phyloP scores from a whole-genome alignment of 495 filamentous ascomycete genomes.

The Cercophora samala region DNA sequence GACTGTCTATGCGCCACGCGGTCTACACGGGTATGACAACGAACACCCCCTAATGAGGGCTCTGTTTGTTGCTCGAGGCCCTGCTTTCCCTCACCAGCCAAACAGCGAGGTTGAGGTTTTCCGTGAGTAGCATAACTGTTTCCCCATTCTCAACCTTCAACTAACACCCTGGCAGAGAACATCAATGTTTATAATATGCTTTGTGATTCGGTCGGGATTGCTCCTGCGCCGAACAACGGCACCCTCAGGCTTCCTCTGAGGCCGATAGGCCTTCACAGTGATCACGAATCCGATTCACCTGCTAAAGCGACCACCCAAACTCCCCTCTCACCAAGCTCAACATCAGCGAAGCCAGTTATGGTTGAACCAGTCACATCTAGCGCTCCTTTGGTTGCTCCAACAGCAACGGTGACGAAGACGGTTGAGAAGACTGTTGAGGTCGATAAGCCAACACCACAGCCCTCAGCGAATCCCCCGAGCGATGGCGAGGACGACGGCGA shows the following conservation, averaged over 20 bases:
- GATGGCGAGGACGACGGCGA: constrained; percentile 19
- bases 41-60: constrained; percentile 88
- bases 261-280: constrained; percentile 60
- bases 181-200: constrained; percentile 93
- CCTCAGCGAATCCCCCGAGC: constrained; percentile 20
- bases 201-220: constrained; percentile 74
- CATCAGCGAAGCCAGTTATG: constrained; percentile 20
- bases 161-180: constrained; percentile 61
- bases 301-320: constrained; percentile 29
- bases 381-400: constrained; percentile 1
- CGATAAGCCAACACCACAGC: constrained; percentile 23
- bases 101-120: constrained; percentile 80
- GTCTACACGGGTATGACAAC: constrained; percentile 88
- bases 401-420: constrained; percentile 10
- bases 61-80: constrained; percentile 84
- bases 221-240: constrained; percentile 75
- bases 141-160: not conserved
- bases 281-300: constrained; percentile 32
- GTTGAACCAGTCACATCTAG: constrained; percentile 20
- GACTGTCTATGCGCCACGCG: constrained; percentile 67
- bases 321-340: constrained; percentile 4
- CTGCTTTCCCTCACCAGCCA: constrained; percentile 79
- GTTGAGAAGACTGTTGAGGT: constrained; percentile 17
- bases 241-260: constrained; percentile 75
- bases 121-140: constrained; percentile 55